Conservation (phyloP, 192 early-diverging fungal genomes). For the Coemansia sp. region DNA sequence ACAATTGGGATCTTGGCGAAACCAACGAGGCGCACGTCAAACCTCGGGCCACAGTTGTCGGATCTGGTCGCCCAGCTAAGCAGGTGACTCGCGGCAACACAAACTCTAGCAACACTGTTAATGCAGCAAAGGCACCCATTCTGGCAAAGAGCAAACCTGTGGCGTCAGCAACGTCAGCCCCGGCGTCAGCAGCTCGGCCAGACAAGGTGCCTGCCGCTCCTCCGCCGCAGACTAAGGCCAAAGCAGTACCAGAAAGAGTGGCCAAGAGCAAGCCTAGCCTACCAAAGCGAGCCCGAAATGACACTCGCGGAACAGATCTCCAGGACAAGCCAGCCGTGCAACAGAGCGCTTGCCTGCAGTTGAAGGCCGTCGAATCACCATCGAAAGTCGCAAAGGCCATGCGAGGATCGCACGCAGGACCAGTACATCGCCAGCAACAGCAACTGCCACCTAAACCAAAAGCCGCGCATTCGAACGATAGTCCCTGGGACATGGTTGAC, state of each 20-base stretch:
- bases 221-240: background rate
- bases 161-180: background rate
- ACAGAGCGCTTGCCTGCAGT: constrained; percentile 1
- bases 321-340: background rate
- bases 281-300: background rate
- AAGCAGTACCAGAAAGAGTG: background rate
- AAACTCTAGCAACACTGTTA: background rate
- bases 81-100: background rate
- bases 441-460: background rate
- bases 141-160: constrained; percentile 1
- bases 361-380: background rate
- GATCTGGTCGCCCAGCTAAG: background rate
- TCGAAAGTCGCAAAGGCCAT: constrained; percentile 10
- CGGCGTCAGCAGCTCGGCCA: background rate
- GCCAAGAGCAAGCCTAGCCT: background rate
- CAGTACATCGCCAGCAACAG: background rate
- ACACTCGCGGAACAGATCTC: background rate
- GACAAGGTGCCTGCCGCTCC: background rate
- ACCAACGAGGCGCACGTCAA: background rate
- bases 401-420: constrained; percentile 5
- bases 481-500: constrained; percentile 33
- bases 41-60: background rate
- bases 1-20: constrained; percentile 39
- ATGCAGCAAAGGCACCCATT: background rate
- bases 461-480: background rate